Evolutionary conservation across 768 basidiomycete genomes (phyloP).

Genomic region (Strobilomyces confusus): DNA sequence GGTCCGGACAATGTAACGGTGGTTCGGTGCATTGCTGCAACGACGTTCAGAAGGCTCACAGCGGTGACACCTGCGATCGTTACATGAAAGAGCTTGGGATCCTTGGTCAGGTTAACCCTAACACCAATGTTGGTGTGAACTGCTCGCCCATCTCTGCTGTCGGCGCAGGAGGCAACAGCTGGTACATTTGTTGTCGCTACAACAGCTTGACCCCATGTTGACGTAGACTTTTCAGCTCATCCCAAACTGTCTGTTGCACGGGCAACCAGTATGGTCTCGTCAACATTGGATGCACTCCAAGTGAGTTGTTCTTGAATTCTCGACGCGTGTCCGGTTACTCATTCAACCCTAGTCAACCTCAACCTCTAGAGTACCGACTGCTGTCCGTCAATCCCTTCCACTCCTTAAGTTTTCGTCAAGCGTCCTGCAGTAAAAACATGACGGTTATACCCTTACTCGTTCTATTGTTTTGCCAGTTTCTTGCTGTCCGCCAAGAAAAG

Average conservation of each 20-base stretch:
- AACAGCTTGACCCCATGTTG: too few relatives aligned
- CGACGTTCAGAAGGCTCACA: neutral
- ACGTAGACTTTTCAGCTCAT: conserved; percentile 20
- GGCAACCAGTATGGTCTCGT: conserved; percentile 34
- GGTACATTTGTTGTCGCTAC: conserved; percentile 10
- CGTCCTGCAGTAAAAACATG: neutral
- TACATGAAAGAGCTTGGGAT: neutral
- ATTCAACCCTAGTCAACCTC: conserved; percentile 16
- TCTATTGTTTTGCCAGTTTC: neutral
- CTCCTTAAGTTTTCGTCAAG: conserved; percentile 15
- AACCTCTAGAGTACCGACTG: conserved; percentile 7
- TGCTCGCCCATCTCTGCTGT: conserved; percentile 29
- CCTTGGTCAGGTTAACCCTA: neutral
- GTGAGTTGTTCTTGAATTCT: conserved; percentile 17
- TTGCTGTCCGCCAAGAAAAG: neutral
- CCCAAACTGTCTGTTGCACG: conserved; percentile 39
- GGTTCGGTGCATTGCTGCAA: conserved; percentile 23
- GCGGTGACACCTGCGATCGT: neutral
- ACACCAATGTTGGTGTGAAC: conserved; percentile 20
- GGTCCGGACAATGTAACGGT: conserved; percentile 7
- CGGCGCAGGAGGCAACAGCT: conserved; percentile 8
- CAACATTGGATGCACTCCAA: conserved; percentile 37
- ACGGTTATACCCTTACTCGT: conserved; percentile 13
- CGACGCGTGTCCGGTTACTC: neutral
- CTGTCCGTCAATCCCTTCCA: conserved; percentile 3